Conservation (phyloP, 108 stramenopile genomes). For the Stephanodiscus triporus region DNA sequence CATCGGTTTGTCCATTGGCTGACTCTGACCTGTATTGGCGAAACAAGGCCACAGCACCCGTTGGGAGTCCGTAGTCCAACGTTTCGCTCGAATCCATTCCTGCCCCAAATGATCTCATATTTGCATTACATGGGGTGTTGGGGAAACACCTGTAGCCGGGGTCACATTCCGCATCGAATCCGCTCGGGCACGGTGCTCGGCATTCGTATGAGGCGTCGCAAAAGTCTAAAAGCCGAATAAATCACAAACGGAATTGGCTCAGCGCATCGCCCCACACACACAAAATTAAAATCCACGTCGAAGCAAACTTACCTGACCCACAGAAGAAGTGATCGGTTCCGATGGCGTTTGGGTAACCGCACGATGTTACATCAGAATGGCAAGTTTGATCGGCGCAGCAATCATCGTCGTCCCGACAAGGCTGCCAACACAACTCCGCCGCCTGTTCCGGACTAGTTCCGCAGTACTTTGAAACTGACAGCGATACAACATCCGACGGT, state of each 20-base stretch:
- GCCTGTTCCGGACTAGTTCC: conserved; percentile 23
- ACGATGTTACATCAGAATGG: conserved; percentile 16
- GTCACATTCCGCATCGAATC: conserved; percentile 64
- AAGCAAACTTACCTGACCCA: conserved; percentile 34
- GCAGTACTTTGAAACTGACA: conserved; percentile 16
- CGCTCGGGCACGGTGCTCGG: conserved; percentile 64
- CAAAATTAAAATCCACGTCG: too few species aligned
- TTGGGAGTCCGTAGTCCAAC: conserved; percentile 8
- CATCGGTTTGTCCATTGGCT: neutral
- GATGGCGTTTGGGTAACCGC: conserved; percentile 15
- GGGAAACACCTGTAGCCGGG: conserved; percentile 70
- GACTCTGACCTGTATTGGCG: neutral
- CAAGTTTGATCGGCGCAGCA: conserved; percentile 48
- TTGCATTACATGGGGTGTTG: conserved; percentile 54
- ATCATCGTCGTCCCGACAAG: conserved; percentile 38
- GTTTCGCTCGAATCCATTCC: neutral
- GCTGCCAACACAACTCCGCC: conserved; percentile 45
- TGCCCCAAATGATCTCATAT: neutral
- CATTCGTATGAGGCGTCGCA: conserved; percentile 43
- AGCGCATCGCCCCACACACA: too few species aligned
- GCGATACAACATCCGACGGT: too few species aligned
- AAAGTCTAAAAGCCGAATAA: conserved; percentile 23
- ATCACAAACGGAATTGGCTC: too few species aligned
- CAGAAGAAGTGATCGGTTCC: conserved; percentile 48
- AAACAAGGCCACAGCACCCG: neutral